A percentile compares a stretch with the other conserved stretches of the same genome.
These are phyloP conservation scores for Geotrichum fermentans DNA, from an alignment of 1,139 yeast genomes.

Conservation along the genomic window DNA sequence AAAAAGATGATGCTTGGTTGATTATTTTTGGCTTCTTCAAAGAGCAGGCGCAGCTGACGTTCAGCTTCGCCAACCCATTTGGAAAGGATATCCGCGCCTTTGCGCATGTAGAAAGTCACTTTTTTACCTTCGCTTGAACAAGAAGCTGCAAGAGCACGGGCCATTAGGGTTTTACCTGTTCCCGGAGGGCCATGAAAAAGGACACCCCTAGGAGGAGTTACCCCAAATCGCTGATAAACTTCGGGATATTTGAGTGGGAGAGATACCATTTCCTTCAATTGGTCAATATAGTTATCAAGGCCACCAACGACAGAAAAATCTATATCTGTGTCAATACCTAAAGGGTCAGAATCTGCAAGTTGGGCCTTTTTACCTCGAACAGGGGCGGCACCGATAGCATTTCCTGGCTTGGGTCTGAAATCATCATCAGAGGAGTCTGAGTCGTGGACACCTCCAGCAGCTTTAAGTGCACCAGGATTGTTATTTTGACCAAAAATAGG, in stretches of 20 bases:
- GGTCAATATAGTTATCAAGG: conserved; percentile 80
- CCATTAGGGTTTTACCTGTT: conserved; percentile 97
- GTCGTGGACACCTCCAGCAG: conserved; percentile 51
- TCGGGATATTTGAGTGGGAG: conserved; percentile 92
- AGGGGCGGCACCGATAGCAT: conserved; percentile 39
- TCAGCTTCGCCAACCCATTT: conserved; percentile 99
- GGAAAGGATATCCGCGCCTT: conserved; percentile 95
- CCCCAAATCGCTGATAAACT: conserved; percentile 79
- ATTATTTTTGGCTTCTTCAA: conserved; percentile 93
- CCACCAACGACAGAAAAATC: conserved; percentile 93
- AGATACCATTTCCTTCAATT: conserved; percentile 95
- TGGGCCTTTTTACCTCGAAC: conserved; percentile 52
- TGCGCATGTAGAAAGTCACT: conserved; percentile 95
- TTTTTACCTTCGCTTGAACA: conserved; percentile 77
- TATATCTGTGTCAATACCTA: conserved; percentile 89
- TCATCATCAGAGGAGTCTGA: conserved; percentile 71
- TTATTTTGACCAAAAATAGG: conserved; percentile 92
- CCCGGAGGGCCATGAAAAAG: conserved; percentile 99
- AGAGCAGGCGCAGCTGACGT: conserved; percentile 78
- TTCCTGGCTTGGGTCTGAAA: conserved; percentile 25
- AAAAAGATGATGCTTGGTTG: conserved; percentile 95
- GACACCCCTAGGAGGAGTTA: conserved; percentile 97
- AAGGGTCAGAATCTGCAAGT: conserved; percentile 88
- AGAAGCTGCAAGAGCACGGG: conserved; percentile 93
- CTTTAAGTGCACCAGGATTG: conserved; percentile 33